Evolutionary conservation across 202 grass and related monocot species (phyloP).

Genomic region (Dendrocalamus latiflorus): DNA sequence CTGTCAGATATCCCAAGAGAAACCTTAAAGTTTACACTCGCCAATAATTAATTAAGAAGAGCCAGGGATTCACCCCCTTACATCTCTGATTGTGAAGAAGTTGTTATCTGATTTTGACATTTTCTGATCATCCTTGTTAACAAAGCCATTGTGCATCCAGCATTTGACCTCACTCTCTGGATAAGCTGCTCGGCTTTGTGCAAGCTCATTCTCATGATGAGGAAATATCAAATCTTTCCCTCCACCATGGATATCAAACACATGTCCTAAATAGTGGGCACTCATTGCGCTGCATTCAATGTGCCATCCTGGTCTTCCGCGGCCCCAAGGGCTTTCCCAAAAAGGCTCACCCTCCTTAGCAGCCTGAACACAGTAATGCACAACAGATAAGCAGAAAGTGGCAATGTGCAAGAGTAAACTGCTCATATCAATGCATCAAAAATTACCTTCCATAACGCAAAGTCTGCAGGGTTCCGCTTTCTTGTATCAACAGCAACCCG

Average conservation of each 20-base stretch:
- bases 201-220: conserved; percentile 95
- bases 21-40: background rate
- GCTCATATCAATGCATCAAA: conserved; percentile 1
- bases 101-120: conserved; percentile 97
- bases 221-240: conserved; percentile 92
- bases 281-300: conserved; percentile 99
- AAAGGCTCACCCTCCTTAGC: conserved; percentile 83
- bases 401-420: background rate
- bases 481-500: conserved; percentile 75
- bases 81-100: conserved; percentile 96
- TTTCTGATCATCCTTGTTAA: conserved; percentile 89
- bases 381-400: conserved; percentile 13
- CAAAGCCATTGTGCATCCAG: conserved; percentile 95
- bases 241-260: conserved; percentile 97
- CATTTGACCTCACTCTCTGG: conserved; percentile 60
- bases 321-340: conserved; percentile 60
- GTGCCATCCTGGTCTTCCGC: conserved; percentile 83
- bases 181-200: conserved; percentile 72
- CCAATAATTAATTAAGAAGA: background rate
- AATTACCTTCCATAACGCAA: conserved; percentile 87
- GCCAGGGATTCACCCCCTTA: conserved; percentile 34
- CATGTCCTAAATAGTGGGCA: conserved; percentile 60
- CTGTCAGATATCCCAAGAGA: background rate
- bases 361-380: conserved; percentile 37
- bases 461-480: conserved; percentile 66